Base-by-base conservation (phyloP, 495 filamentous ascomycete genomes). In the Choiromyces venosus region DNA sequence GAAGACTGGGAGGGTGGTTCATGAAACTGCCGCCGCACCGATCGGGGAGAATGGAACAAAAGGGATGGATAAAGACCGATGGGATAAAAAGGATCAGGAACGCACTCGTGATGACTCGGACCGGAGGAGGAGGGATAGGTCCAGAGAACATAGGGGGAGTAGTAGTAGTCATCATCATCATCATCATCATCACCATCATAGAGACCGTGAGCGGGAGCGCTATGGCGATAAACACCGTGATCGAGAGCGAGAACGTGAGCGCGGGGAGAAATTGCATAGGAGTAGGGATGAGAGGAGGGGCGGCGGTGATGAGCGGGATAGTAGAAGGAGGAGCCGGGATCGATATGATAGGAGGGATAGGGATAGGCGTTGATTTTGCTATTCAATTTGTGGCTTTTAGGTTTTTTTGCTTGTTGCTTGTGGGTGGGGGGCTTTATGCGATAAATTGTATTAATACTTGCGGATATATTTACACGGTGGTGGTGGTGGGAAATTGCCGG, bases 1-100 rank as follows among this genome's bases (percentile, higher is more conserved):
- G 71, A 85, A 83, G 75, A 93, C 90, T 0, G 90, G 90, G 36
- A 87, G 91, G 83, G 82, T 85, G 68, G 83, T 91, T 68, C 78
- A 83, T 44, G 83, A 84, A 69, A 79, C 83, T 33, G 79, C 81
- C 44, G 80, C 79, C 40, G 78, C 73, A n/a, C n/a, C n/a, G n/a
- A n/a, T n/a, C n/a, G n/a, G n/a, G 42, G 80, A 85, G 77, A 82
- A 83, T 66, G 85, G 87, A 71, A 83, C 82, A 67, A 86, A 86
- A 67, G 78, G 86, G 40, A 4, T 12, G 52, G 52, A 61, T 25
- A 33, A 12, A 29, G 52, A 18, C 52, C 52, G 25, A 10, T 29
- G 52, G 52, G 25, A 61, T 61, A n/a, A 29, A 14, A 61, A 1
- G 18, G 25, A 61, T 29, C 25, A 18, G 10, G 52, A 61, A 33